A percentile compares a stretch with the other conserved stretches of the same genome.
phyloP scores from a whole-genome alignment of 2,329 filamentous ascomycete genomes.

The Macrophomina tecta region DNA sequence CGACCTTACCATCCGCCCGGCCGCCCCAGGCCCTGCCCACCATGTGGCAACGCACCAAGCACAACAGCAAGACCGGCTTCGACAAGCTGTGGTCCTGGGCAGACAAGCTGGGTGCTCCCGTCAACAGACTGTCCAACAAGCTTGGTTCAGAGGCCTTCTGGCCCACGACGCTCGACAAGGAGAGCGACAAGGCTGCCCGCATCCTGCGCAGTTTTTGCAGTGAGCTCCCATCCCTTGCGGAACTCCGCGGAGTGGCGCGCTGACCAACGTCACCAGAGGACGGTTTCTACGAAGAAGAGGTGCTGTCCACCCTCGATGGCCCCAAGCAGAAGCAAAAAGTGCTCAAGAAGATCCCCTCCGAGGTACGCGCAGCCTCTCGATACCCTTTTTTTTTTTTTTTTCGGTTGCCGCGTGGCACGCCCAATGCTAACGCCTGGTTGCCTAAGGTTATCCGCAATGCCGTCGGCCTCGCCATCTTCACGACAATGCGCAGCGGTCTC shows the following conservation, averaged over 20 bases:
- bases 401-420: background rate
- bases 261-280: conserved; percentile 56
- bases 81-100: conserved; percentile 73
- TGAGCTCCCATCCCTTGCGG: conserved; percentile 51
- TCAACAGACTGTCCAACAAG: conserved; percentile 82
- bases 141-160: conserved; percentile 83
- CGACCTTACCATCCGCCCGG: conserved; percentile 1
- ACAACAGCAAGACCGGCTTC: conserved; percentile 68
- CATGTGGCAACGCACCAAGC: conserved; percentile 63
- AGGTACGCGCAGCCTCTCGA: conserved; percentile 35
- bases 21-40: conserved; percentile 15
- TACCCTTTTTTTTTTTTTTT: background rate
- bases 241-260: background rate
- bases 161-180: conserved; percentile 83
- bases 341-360: conserved; percentile 82
- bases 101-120: conserved; percentile 74
- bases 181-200: conserved; percentile 88
- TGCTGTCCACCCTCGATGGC: conserved; percentile 51
- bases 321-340: conserved; percentile 68
- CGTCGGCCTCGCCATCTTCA: conserved; percentile 90
- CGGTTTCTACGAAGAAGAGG: conserved; percentile 69
- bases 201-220: conserved; percentile 91
- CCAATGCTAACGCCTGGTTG: conserved; percentile 3
- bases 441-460: conserved; percentile 80
- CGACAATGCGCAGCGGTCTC: conserved; percentile 90